Evolutionary conservation across 805 yeast species (phyloP), one percentile per base, ranked within the genome.

Genomic region (Cyberlindnera xylosilytica): DNA sequence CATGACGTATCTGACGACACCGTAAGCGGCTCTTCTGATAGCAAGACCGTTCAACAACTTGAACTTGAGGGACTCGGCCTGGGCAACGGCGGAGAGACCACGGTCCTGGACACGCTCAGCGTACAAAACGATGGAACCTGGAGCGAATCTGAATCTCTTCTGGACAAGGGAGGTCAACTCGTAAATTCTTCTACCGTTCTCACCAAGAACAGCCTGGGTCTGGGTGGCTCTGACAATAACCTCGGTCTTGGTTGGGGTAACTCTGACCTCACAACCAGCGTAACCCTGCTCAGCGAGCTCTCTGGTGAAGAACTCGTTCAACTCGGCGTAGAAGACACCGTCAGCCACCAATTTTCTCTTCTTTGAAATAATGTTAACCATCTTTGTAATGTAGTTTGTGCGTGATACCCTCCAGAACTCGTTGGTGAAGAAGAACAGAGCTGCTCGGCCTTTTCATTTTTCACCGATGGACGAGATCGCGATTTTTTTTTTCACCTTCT

Each of bases 301-400:
- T 81, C 99, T 91, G 83, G 97, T 88, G 89, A 93, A 93, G 93
- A 93, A 93, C 81, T 93, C 99, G 83, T 93, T 93, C 70, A 93
- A 79, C 81, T 93, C 99, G 75, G 99, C 99, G 95, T 84, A 93
- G 83, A 93, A 88, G 68, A 93, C 99, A 87, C 99, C 99, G 83
- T 93, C 99, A 76, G 97, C 97, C 72, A 93, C 98, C 70, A 90
- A 86, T 90, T 90, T 90, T 87, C 97, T 90, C 81, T 88, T 91
- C 80, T 88, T 87, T 69, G 98, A 91, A 73, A 90, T 85, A 68
- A 76, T 55, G 51, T 38, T 41, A 53, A 57, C 60, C 62, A 57
- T 57, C 43, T 49, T 54, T 26, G 51, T 42, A 41, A 22, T 26
- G 51, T 42, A 41, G 32, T 30, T 33, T 30, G 26, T 29, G 36